Evolutionary conservation across 371 early-diverging fungal genomes (phyloP).

Genomic region (Mortierella sp.): DNA sequence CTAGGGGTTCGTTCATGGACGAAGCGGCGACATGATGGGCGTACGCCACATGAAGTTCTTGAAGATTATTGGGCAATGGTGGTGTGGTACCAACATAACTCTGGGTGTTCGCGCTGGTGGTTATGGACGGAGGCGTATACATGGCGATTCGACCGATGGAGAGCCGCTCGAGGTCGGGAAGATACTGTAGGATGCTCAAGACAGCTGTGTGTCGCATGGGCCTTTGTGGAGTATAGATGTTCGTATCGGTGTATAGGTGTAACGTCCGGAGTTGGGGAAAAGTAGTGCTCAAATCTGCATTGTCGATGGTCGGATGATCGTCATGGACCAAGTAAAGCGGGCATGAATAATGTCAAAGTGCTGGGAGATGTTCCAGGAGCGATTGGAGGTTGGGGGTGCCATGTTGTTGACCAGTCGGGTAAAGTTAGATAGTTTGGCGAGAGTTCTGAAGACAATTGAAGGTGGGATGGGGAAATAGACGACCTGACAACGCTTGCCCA

Average conservation of each 20-base stretch:
- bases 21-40: not conserved
- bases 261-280: no score
- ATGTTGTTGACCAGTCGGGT: conserved; percentile 4
- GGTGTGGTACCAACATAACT: not conserved
- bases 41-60: not conserved
- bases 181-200: not conserved
- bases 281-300: not conserved
- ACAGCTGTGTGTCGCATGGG: not conserved
- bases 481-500: not conserved
- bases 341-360: not conserved
- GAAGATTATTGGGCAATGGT: not conserved
- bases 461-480: not conserved
- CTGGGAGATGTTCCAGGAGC: not conserved
- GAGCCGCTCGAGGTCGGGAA: not conserved
- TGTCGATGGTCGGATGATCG: not conserved
- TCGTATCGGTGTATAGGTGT: not conserved
- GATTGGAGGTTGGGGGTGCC: not conserved
- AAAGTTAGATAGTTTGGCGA: not conserved
- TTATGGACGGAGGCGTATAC: not conserved
- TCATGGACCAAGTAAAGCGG: not conserved
- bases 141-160: not conserved
- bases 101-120: not conserved
- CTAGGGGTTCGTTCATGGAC: not conserved
- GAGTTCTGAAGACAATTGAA: not conserved
- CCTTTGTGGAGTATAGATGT: not conserved